Evolutionary conservation across 75 land plant species (phyloP), one percentile per base, ranked within the genome.

Genomic region (Gnetum montanum): DNA sequence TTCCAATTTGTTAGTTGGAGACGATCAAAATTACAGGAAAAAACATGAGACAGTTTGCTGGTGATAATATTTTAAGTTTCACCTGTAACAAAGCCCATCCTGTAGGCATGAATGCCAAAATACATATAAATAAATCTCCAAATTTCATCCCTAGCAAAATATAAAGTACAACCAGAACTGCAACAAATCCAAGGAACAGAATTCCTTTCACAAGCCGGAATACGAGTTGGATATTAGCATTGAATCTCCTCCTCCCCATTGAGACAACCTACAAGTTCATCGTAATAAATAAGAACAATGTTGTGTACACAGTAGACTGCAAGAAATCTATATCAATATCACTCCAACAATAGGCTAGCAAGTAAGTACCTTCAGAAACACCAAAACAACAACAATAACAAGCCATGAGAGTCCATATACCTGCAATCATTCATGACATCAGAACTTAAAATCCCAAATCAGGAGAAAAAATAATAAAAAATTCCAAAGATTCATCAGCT

Each of bases 351-450:
- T 3, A 19, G 13, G 7, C 3, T 1, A 33, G 12, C 11, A n/a
- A 33, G 12, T 11, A n/a, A 62, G 25, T 54, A 88, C 97, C 95
- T 92, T 88, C 56, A 92, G 60, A 8, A 83, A 45, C 43, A 73
- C 55, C 27, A 90, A 64, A 43, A 87, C 61, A 0, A 63, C 71
- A 54, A 86, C 43, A n/a, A 90, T 86, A 43, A 90, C 88, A 43
- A 86, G 57, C 96, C 91, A 90, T 28, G 96, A 90, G 13, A 80
- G 56, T 8, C 79, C 88, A 72, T 90, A 90, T 15, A 87, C 89
- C 93, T 87, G 80, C 36, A 65, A 43, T 36, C n/a, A n/a, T n/a
- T n/a, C n/a, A n/a, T n/a, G n/a, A n/a, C n/a, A n/a, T n/a, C n/a
- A n/a, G n/a, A 15, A 7, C 6, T 47, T n/a, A n/a, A n/a, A n/a